Conservation (phyloP, 371 early-diverging fungal genomes). For the Catenaria anguillulae region DNA sequence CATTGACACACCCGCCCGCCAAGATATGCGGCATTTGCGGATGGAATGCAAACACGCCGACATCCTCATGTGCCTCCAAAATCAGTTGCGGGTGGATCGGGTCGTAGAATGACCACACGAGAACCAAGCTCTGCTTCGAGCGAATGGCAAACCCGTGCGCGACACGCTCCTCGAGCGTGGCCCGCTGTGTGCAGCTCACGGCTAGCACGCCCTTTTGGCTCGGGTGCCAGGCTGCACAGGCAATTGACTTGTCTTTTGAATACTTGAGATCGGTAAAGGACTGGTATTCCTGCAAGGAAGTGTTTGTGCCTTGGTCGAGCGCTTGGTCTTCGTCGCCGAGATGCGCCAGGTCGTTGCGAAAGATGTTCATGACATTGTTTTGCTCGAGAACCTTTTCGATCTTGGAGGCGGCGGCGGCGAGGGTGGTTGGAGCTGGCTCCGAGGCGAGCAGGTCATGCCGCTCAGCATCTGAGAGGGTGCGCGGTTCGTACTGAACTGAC, state of each 20-base stretch:
- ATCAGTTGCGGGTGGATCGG: slow-evolving; percentile 61
- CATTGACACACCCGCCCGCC: slow-evolving; percentile 36
- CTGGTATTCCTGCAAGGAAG: slow-evolving; percentile 29
- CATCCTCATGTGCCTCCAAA: slow-evolving; percentile 44
- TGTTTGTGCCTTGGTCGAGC: slow-evolving; percentile 32
- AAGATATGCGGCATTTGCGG: slow-evolving; percentile 32
- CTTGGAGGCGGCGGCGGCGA: slow-evolving; percentile 17
- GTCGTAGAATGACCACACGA: slow-evolving; percentile 41
- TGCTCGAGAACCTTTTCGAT: slow-evolving; percentile 33
- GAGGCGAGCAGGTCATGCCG: slow-evolving; percentile 15
- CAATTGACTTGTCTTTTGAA: slow-evolving; percentile 34
- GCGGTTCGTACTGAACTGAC: slow-evolving; percentile 32
- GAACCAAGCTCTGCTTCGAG: slow-evolving; percentile 23
- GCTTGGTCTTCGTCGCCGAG: slow-evolving; percentile 36
- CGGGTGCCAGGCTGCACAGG: slow-evolving; percentile 42
- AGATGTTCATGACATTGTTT: slow-evolving; percentile 32
- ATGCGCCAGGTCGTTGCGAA: slow-evolving; percentile 26
- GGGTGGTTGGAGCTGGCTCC: slow-evolving; percentile 21
- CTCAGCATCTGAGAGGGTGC: slow-evolving; percentile 12
- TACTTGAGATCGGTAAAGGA: slow-evolving; percentile 38
- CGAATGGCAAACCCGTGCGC: slow-evolving; percentile 21
- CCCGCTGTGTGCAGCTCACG: slow-evolving; percentile 27
- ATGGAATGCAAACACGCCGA: slow-evolving; percentile 30
- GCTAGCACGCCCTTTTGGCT: slow-evolving; percentile 30
- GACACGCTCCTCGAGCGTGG: slow-evolving; percentile 30